Percentiles rank a stretch among this genome's conserved stretches.
Conservation (phyloP, 257 asterid species). For the Buddleja alternifolia region DNA sequence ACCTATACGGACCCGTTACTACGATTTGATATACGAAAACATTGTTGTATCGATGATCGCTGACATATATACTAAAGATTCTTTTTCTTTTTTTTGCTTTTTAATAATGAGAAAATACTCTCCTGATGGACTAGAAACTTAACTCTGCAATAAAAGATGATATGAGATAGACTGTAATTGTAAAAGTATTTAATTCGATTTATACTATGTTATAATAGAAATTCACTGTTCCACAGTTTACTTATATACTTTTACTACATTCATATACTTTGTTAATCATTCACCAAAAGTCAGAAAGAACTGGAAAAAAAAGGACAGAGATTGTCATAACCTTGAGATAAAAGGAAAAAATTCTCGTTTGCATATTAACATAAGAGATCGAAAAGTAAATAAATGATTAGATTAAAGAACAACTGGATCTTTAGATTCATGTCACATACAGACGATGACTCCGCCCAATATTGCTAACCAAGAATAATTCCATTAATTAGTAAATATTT, state of each 20-base stretch:
- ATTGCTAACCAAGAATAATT: too few relatives aligned
- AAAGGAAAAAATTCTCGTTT: too few relatives aligned
- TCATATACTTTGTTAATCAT: too few relatives aligned
- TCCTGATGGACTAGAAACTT: slow-evolving; percentile 7
- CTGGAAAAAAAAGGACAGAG: too few relatives aligned
- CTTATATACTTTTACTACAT: not conserved
- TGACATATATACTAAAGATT: not conserved
- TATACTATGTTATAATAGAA: not conserved
- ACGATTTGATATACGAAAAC: not conserved
- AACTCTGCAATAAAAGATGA: too few relatives aligned
- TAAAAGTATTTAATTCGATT: not conserved
- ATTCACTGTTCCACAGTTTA: not conserved
- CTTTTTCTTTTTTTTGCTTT: not conserved
- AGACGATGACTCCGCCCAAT: not conserved
- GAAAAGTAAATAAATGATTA: not conserved
- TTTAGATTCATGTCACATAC: not conserved
- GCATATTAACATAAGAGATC: too few relatives aligned
- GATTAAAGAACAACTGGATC: slow-evolving; percentile 19
- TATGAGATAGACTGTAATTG: not conserved
- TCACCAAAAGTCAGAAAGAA: too few relatives aligned
- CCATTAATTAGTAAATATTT: not conserved
- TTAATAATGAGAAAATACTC: not conserved
- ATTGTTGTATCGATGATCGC: not conserved
- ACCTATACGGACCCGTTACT: slow-evolving; percentile 39
- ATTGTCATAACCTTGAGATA: too few relatives aligned